Conservation (phyloP, 1,284 basidiomycete species). For the Crucibulum cyathiforme region DNA sequence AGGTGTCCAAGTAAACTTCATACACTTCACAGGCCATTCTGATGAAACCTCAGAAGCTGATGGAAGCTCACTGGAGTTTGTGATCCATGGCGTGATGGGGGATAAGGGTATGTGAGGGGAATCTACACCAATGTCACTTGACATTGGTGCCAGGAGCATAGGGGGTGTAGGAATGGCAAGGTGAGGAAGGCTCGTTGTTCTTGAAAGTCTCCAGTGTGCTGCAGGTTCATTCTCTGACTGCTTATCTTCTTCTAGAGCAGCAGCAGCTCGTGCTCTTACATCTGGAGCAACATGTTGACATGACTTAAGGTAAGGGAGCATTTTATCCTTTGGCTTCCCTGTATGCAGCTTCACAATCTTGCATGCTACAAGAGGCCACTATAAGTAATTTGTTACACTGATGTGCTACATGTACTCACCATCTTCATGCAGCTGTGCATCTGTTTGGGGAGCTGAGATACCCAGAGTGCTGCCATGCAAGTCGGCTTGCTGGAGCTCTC, state of each 20-base stretch:
- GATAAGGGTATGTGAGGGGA: neutral
- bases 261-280: neutral
- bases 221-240: neutral
- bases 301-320: neutral
- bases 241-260: neutral
- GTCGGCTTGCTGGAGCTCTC: no score
- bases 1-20: neutral
- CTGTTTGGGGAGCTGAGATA: no score
- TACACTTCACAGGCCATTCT: neutral
- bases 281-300: neutral
- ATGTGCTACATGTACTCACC: no score
- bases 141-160: neutral
- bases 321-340: slow-evolving; percentile 1
- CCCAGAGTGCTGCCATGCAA: no score
- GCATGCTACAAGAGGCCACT: no score
- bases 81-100: neutral
- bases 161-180: neutral
- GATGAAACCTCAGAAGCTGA: neutral
- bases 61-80: neutral
- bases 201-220: neutral
- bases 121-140: neutral
- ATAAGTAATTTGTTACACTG: no score
- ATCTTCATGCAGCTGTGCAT: no score
- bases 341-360: no score
- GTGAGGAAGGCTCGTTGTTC: neutral